phyloP scores from a whole-genome alignment of 116 monocot species.

The Zostera marina region DNA sequence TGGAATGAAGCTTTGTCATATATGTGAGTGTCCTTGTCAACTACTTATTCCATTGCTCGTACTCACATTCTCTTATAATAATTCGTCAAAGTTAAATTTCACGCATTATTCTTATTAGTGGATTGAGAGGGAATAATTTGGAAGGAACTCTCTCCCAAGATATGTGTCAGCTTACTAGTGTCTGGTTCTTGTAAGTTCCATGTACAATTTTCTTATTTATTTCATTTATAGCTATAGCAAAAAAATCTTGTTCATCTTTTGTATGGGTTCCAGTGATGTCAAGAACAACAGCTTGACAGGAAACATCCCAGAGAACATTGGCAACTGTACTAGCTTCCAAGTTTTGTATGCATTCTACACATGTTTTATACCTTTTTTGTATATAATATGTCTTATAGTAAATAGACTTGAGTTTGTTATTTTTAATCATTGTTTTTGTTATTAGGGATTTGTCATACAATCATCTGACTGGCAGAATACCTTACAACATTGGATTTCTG shows the following conservation, averaged over 20 bases:
- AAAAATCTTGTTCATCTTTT: neutral
- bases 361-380: neutral
- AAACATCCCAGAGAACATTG: conserved; percentile 62
- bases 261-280: conserved; percentile 41
- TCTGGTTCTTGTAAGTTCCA: conserved; percentile 87
- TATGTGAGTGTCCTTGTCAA: conserved; percentile 29
- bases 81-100: neutral
- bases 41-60: neutral
- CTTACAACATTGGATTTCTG: conserved; percentile 88
- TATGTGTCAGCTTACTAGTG: conserved; percentile 85
- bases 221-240: too few relatives aligned
- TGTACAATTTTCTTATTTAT: neutral
- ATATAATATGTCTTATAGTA: neutral
- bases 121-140: conserved; percentile 68
- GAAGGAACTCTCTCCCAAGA: conserved; percentile 80
- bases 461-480: conserved; percentile 70
- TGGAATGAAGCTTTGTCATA: conserved; percentile 97
- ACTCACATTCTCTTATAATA: neutral
- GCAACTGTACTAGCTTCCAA: conserved; percentile 94
- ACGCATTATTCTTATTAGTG: conserved; percentile 20
- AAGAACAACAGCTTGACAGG: conserved; percentile 94
- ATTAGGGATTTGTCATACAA: conserved; percentile 63
- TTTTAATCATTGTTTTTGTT: neutral
- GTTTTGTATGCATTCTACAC: conserved; percentile 72
- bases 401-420: neutral